Evolutionary conservation across 176 grass and related monocot species (phyloP).

Genomic region (Echinochloa phyllopogon): DNA sequence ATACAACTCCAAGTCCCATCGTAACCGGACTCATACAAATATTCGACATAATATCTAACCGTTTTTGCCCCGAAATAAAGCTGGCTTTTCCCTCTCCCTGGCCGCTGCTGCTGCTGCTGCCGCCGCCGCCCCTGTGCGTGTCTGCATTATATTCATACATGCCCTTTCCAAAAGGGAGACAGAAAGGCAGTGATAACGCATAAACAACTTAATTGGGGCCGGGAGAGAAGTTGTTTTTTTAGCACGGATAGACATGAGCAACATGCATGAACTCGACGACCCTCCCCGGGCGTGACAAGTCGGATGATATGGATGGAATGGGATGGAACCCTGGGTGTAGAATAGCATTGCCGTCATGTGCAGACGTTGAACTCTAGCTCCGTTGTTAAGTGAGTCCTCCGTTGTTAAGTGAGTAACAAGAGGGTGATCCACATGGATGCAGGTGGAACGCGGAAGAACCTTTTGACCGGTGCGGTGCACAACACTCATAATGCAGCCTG

Average conservation of each 20-base stretch:
- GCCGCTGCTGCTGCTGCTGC: background rate
- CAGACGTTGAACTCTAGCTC: background rate
- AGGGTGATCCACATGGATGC: slow-evolving; percentile 28
- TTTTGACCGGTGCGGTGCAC: slow-evolving; percentile 12
- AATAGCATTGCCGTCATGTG: background rate
- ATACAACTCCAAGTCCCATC: too few relatives aligned
- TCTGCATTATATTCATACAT: too few relatives aligned
- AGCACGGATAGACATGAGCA: background rate
- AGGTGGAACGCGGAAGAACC: background rate
- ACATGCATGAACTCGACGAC: too few relatives aligned
- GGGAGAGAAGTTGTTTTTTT: background rate
- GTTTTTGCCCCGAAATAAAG: background rate
- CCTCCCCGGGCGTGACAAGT: too few relatives aligned
- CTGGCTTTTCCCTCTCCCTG: background rate
- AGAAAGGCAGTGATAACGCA: background rate
- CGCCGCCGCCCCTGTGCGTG: background rate
- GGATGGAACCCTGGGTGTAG: too few relatives aligned
- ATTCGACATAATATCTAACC: too few relatives aligned
- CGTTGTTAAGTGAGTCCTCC: background rate
- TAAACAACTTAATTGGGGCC: background rate
- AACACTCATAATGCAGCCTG: background rate
- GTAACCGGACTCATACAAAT: too few relatives aligned
- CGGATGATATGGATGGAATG: too few relatives aligned
- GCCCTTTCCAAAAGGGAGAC: slow-evolving; percentile 44
- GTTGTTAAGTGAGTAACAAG: background rate